phyloP scores from a whole-genome alignment of 352 stramenopile genomes.

The Globisporangium lucens region DNA sequence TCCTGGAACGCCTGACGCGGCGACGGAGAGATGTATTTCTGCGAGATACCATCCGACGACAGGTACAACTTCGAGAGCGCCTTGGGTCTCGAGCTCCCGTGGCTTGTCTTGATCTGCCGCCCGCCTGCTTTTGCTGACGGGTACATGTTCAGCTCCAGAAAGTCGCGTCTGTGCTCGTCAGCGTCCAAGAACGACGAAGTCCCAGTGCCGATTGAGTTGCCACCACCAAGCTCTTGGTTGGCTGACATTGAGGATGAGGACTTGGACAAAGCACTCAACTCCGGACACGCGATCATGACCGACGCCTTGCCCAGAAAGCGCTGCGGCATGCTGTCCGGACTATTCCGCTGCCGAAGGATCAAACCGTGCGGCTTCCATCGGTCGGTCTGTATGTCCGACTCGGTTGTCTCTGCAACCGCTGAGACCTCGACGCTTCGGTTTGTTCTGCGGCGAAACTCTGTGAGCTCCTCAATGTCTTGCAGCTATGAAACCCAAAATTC shows the following conservation, averaged over 20 bases:
- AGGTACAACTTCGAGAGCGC: constrained; percentile 60
- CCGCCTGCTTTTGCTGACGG: constrained; percentile 42
- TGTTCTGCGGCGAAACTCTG: constrained; percentile 47
- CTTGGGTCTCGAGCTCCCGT: constrained; percentile 44
- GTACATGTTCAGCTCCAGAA: constrained; percentile 59
- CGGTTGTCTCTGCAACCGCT: constrained; percentile 32
- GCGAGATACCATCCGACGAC: constrained; percentile 68
- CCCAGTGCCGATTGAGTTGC: neutral
- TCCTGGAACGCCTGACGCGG: constrained; percentile 21
- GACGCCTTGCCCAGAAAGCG: constrained; percentile 66
- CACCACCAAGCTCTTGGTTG: constrained; percentile 23
- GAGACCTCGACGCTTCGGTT: constrained; percentile 65
- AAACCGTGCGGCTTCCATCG: constrained; percentile 69
- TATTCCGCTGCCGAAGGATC: constrained; percentile 69
- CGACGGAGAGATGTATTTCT: constrained; percentile 62
- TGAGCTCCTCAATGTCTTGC: constrained; percentile 54
- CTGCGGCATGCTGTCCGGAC: constrained; percentile 61
- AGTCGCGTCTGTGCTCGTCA: constrained; percentile 39
- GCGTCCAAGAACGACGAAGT: constrained; percentile 19
- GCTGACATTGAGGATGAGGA: constrained; percentile 10
- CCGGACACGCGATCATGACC: constrained; percentile 65
- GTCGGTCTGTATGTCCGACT: constrained; percentile 70
- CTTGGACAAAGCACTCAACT: constrained; percentile 28
- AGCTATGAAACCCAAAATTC: constrained; percentile 29
- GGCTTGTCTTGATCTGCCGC: constrained; percentile 64